Conservation (phyloP, 257 asterid species). For the Penstemon newberryi region DNA sequence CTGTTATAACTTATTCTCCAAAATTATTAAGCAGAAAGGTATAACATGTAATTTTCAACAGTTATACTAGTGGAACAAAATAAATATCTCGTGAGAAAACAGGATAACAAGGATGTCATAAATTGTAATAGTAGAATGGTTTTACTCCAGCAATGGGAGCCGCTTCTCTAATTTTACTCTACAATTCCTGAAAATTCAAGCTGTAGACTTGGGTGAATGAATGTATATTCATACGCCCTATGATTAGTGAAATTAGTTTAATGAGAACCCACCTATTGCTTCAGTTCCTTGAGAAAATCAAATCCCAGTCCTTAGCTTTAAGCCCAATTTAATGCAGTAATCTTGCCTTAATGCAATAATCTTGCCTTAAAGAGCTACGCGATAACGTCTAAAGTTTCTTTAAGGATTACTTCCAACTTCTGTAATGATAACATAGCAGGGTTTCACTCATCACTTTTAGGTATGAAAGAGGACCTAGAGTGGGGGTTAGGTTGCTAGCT, state of each 20-base stretch:
- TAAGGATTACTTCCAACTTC: neutral
- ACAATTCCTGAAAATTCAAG: constrained; percentile 1
- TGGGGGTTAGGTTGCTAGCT: neutral
- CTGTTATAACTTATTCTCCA: neutral
- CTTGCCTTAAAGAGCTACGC: too few species aligned
- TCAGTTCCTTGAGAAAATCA: constrained; percentile 1
- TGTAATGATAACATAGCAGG: neutral
- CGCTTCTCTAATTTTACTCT: neutral
- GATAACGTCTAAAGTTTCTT: too few species aligned
- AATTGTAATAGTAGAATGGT: too few species aligned
- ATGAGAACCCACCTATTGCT: neutral
- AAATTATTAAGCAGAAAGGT: too few species aligned
- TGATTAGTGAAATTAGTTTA: neutral
- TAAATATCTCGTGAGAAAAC: too few species aligned
- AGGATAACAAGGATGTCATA: too few species aligned
- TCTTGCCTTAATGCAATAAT: neutral
- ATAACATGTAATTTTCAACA: too few species aligned
- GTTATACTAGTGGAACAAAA: too few species aligned
- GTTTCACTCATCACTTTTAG: neutral
- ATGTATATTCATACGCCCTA: neutral
- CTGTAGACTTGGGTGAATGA: neutral
- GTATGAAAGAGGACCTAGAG: neutral
- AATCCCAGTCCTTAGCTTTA: constrained; percentile 9
- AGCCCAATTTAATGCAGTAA: neutral
- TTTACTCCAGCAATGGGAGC: neutral